A percentile compares a stretch with the other conserved stretches of the same genome.
These are phyloP conservation scores for Boletus patriciae DNA, from an alignment of 768 basidiomycete species.

Conservation along the genomic window DNA sequence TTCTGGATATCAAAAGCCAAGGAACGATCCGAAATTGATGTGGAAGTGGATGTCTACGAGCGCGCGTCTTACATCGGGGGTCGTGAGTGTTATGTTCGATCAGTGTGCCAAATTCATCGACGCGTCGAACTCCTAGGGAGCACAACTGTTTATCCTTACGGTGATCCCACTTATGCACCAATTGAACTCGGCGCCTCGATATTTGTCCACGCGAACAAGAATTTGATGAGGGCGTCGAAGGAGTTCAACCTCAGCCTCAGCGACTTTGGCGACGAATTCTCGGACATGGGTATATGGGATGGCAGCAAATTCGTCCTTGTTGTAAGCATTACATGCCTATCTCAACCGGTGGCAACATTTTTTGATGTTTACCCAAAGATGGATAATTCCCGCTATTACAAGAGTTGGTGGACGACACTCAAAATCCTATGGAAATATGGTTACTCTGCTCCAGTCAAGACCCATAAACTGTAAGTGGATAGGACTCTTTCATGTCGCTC, in stretches of 20 bases:
- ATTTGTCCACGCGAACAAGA: conserved; percentile 76
- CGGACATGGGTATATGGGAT: conserved; percentile 74
- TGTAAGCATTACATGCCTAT: conserved; percentile 40
- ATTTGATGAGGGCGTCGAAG: conserved; percentile 68
- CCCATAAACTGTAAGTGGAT: conserved; percentile 50
- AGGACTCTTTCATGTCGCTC: background rate
- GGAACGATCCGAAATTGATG: conserved; percentile 62
- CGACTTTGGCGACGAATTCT: conserved; percentile 50
- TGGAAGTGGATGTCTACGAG: conserved; percentile 86
- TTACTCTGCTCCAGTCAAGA: conserved; percentile 54
- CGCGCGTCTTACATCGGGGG: conserved; percentile 76
- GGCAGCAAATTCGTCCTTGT: conserved; percentile 68
- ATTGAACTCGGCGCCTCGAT: conserved; percentile 88
- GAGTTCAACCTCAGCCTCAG: conserved; percentile 72
- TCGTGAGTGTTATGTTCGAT: conserved; percentile 52
- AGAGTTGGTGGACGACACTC: conserved; percentile 67
- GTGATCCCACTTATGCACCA: conserved; percentile 53
- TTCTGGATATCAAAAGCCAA: conserved; percentile 83
- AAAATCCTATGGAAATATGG: conserved; percentile 83
- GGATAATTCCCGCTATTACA: conserved; percentile 38
- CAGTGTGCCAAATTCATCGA: conserved; percentile 1
- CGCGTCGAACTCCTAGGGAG: conserved; percentile 52
- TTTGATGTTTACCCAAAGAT: conserved; percentile 33
- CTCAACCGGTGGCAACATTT: background rate
- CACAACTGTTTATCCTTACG: conserved; percentile 73